Evolutionary conservation across 78 protist genomes (phyloP).

Genomic region (Emiliania huxleyi): DNA sequence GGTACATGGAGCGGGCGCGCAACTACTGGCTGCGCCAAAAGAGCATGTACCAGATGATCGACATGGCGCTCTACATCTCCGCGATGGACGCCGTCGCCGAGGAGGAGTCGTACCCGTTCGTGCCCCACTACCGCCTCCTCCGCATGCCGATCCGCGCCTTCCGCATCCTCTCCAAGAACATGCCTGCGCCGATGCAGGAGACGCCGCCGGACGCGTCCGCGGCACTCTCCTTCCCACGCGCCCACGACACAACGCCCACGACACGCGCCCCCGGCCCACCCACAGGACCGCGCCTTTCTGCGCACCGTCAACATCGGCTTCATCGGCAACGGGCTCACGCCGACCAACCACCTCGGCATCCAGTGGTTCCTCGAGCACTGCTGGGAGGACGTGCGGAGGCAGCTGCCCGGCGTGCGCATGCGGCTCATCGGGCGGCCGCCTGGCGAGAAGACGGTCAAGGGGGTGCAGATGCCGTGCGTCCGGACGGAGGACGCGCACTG

Average conservation of each 20-base stretch:
- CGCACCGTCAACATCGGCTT: neutral
- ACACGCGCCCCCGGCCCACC: too few relatives aligned
- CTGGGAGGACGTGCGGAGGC: neutral
- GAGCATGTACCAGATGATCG: neutral
- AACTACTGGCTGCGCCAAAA: neutral
- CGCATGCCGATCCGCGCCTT: slow-evolving; percentile 2
- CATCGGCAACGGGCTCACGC: neutral
- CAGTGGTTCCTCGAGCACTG: slow-evolving; percentile 15
- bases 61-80: neutral
- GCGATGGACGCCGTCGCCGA: neutral
- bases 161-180: neutral
- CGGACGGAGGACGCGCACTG: slow-evolving; percentile 3
- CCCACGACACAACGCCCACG: too few relatives aligned
- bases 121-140: neutral
- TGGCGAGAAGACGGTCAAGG: neutral
- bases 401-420: neutral
- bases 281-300: neutral
- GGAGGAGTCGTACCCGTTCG: neutral
- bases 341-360: neutral
- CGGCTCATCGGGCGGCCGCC: neutral
- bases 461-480: neutral
- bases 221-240: neutral
- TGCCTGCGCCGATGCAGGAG: neutral
- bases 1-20: slow-evolving; percentile 7
- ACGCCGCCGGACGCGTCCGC: too few relatives aligned